Evolutionary conservation across 306 rosid species (phyloP), one percentile per base, ranked within the genome.

Genomic region (Ochetophila trinervis): DNA sequence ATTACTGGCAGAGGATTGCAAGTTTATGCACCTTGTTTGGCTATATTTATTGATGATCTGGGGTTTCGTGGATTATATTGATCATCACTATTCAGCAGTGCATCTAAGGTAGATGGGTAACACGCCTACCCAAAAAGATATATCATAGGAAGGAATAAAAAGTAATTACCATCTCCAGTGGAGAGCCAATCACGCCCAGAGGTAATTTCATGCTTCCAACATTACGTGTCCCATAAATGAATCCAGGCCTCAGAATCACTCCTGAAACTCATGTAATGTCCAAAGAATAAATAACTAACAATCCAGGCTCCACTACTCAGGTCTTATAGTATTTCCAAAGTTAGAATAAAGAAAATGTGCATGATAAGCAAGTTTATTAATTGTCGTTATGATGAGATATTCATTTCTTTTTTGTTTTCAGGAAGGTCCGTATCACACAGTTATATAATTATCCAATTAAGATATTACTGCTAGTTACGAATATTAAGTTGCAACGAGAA

Each of bases 221-320:
- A 37, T 72, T 79, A 62, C 98, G 97, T 56, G 98, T 87, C 73
- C 98, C 98, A 60, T 93, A 86, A 59, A 93, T 89, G 84, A 93
- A 89, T 30, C 96, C 98, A 17, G 97, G 97, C 77, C 97, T 89
- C 84, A 93, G 76, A 76, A 93, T 75, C 80, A 93, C 85, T 78
- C 98, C 98, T 93, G 91, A 64, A 80, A 69, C 35, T 53, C 73
- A 83, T 27, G 62, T 8, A 55, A 8, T 35, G 8, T 24, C n/a
- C 10, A 60, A 5, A 10, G 4, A 40, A 24, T 8, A 27, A 3
- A 63, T 45, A 24, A 24, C 19, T 44, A 45, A 47, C 17, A 23
- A 19, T 4, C 8, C 48, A n/a, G 52, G 7, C 47, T 30, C 21
- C 20, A 40, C 4, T 17, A 19, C 47, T 61, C 65, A 18, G 66